Percentiles rank a stretch among this genome's conserved stretches.
These are phyloP conservation scores for Ampelomyces quisqualis DNA, from an alignment of 2,329 filamentous ascomycete species.

Conservation along the genomic window DNA sequence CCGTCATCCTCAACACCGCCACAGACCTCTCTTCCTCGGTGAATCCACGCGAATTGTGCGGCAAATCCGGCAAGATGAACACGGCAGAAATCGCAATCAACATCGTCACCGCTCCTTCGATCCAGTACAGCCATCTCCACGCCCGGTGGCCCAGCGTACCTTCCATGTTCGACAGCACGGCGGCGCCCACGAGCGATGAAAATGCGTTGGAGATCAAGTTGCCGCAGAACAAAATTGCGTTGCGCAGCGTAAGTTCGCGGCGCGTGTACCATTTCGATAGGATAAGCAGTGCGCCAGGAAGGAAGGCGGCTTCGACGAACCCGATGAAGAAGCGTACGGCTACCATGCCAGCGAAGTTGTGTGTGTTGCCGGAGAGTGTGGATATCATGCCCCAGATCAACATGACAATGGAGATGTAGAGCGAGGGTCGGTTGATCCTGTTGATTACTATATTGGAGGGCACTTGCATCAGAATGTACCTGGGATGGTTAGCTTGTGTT, in stretches of 20 bases:
- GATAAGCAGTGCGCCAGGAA: slow-evolving; percentile 64
- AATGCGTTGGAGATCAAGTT: slow-evolving; percentile 49
- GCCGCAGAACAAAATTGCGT: slow-evolving; percentile 47
- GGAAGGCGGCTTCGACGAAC: slow-evolving; percentile 50
- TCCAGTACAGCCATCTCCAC: slow-evolving; percentile 48
- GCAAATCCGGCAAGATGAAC: slow-evolving; percentile 39
- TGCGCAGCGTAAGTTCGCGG: slow-evolving; percentile 46
- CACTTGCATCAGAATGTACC: slow-evolving; percentile 34
- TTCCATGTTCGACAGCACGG: slow-evolving; percentile 44
- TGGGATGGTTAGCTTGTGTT: neutral
- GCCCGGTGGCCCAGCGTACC: slow-evolving; percentile 38
- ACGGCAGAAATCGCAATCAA: slow-evolving; percentile 32
- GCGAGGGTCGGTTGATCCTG: slow-evolving; percentile 33
- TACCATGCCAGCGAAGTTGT: slow-evolving; percentile 43
- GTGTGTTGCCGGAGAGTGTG: slow-evolving; percentile 36
- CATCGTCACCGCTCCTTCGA: slow-evolving; percentile 40
- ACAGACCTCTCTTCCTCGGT: slow-evolving; percentile 50
- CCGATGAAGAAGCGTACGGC: slow-evolving; percentile 43
- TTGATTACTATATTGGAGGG: slow-evolving; percentile 51
- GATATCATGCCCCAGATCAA: slow-evolving; percentile 45
- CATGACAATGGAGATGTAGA: slow-evolving; percentile 43
- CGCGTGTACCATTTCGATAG: slow-evolving; percentile 68
- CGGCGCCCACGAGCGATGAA: slow-evolving; percentile 48
- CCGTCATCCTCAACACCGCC: slow-evolving; percentile 43
- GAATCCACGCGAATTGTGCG: slow-evolving; percentile 49